phyloP scores from a whole-genome alignment of 306 rosid genomes.

The Gillenia trifoliata region DNA sequence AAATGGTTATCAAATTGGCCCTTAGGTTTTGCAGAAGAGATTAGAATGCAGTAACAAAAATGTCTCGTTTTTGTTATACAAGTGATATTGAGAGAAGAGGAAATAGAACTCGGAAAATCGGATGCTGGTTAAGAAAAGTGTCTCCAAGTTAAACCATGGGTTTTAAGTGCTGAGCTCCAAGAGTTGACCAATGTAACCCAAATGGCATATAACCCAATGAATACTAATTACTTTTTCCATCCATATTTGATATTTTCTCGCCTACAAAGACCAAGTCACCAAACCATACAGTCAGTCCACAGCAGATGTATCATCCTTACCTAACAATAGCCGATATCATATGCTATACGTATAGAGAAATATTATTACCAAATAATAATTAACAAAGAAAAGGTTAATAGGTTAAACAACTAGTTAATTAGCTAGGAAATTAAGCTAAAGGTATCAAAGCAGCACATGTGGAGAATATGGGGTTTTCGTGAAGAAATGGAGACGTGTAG shows the following conservation, averaged over 20 bases:
- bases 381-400: not conserved
- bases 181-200: not conserved
- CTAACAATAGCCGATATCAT: conserved; percentile 21
- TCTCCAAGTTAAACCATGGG: too few species aligned
- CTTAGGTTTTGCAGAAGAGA: not conserved
- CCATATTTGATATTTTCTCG: not conserved
- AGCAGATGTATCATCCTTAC: conserved; percentile 60
- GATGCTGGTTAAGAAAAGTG: not conserved
- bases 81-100: not conserved
- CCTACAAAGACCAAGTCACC: not conserved
- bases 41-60: too few species aligned
- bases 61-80: not conserved
- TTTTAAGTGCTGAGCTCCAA: not conserved
- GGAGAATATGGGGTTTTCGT: not conserved
- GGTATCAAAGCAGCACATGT: not conserved
- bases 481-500: conserved; percentile 46
- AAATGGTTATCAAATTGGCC: too few species aligned
- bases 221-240: not conserved
- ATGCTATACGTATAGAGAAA: not conserved
- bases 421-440: not conserved
- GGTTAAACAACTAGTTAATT: not conserved
- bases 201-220: not conserved
- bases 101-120: not conserved
- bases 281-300: not conserved
- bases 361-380: not conserved